Evolutionary conservation across 2,329 filamentous ascomycete species (phyloP).

Genomic region (Neocucurbitaria cava): DNA sequence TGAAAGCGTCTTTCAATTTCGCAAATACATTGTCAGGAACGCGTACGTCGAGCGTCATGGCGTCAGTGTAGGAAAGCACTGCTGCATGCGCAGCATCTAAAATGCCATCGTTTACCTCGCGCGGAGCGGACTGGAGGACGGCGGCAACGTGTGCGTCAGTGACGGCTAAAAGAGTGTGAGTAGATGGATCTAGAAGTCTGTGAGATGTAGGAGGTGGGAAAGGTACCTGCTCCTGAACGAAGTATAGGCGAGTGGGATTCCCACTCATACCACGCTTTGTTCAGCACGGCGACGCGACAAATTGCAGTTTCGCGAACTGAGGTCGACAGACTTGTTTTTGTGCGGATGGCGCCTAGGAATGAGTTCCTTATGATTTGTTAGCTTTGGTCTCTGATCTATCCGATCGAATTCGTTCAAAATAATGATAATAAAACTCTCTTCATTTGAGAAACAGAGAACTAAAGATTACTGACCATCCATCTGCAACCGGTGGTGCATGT

Average conservation of each 20-base stretch:
- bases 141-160: slow-evolving; percentile 56
- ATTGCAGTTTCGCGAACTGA: slow-evolving; percentile 78
- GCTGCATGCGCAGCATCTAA: slow-evolving; percentile 70
- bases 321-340: slow-evolving; percentile 57
- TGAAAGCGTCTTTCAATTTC: slow-evolving; percentile 66
- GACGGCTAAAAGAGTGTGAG: slow-evolving; percentile 58
- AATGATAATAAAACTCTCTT: background rate
- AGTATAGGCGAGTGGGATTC: slow-evolving; percentile 74
- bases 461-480: slow-evolving; percentile 56
- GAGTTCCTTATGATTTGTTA: slow-evolving; percentile 52
- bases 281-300: slow-evolving; percentile 79
- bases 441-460: background rate
- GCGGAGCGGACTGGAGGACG: slow-evolving; percentile 30
- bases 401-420: background rate
- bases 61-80: slow-evolving; percentile 77
- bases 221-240: slow-evolving; percentile 30
- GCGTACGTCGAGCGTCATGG: slow-evolving; percentile 78
- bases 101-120: slow-evolving; percentile 4
- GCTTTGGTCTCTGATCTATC: background rate
- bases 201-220: too few species aligned
- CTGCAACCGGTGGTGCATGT: slow-evolving; percentile 62
- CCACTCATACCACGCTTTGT: slow-evolving; percentile 88
- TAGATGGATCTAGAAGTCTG: background rate
- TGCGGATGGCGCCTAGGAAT: slow-evolving; percentile 64
- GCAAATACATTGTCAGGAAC: slow-evolving; percentile 74